Base-by-base conservation (phyloP, 1,284 basidiomycete species). In the Ustilago sp. region DNA sequence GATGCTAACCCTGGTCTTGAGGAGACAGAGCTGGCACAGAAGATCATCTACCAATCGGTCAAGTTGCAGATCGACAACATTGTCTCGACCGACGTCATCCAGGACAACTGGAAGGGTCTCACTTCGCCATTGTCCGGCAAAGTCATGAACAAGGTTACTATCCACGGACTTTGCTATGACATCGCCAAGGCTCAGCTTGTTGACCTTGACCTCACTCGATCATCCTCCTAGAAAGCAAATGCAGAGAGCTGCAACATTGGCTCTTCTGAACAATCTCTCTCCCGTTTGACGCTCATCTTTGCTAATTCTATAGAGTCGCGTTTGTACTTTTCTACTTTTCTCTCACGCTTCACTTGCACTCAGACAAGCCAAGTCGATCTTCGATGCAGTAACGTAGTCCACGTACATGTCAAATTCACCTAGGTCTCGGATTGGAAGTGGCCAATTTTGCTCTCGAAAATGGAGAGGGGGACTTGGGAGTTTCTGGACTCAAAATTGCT, bases 61-160 rank as follows among this genome's bases (percentile, higher is more conserved):
- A 90, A 90, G 79, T 84, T 86, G 64, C 92, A 93, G 65, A 93
- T 98, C 19, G 87, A 89, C 69, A 92, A 93, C 83, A 88, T 97
- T 32, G 89, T 89, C 68, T 87, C 89, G 62, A 88, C 90, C 28
- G 88, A 90, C 43, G 89, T 91, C 4, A 89, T 98, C 58, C 85
- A 87, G 77, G 86, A 89, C 61, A 93, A 92, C 48, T 96, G 94
- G 94, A 89, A 88, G 43, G 90, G 90, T 36, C 91, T 90, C 86
- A 87, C 89, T n/a, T 77, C 85, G 43, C 81, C 82, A 5, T 64
- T 85, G 43, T 78, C 66, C 34, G 80, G 79, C 48, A 69, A 81
- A 48, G 82, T 85, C 5, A 83, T 80, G 79, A 75, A 79, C 52
- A 82, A 80, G 74, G 77, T 83, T 28, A 65, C 59, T 47, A 65